phyloP scores from a whole-genome alignment of 352 stramenopile genomes.

The Phytophthora pistaciae region DNA sequence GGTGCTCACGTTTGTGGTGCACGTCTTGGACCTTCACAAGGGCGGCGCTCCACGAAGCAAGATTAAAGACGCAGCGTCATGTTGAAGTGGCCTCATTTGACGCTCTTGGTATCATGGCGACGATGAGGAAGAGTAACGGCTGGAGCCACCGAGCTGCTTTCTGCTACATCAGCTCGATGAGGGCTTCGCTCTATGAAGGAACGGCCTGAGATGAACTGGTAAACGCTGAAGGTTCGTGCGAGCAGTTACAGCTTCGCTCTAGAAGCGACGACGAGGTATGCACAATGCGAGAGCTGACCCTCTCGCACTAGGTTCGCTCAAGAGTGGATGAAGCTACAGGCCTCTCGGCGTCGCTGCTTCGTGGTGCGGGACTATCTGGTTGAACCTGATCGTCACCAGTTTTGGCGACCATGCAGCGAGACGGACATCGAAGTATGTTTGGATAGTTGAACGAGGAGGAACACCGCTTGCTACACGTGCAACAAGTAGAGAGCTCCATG shows the following conservation, averaged over 20 bases:
- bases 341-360: not conserved
- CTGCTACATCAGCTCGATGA: conserved; percentile 19
- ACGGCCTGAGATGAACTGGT: conserved; percentile 18
- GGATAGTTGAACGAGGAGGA: not conserved
- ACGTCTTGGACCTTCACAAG: not conserved
- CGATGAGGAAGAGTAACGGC: not conserved
- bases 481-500: conserved; percentile 11
- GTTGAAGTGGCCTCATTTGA: conserved; percentile 26
- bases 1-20: conserved; percentile 3
- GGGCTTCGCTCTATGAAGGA: not conserved
- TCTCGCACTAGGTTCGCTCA: conserved; percentile 1
- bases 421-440: conserved; percentile 28
- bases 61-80: conserved; percentile 12
- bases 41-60: not conserved
- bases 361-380: not conserved
- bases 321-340: not conserved
- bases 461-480: conserved; percentile 5
- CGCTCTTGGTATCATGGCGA: not conserved
- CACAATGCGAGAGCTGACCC: conserved; percentile 25
- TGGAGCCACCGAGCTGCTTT: conserved; percentile 22
- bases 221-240: conserved; percentile 2
- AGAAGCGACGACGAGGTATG: conserved; percentile 20
- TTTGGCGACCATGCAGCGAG: conserved; percentile 7
- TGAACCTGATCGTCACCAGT: conserved; percentile 13
- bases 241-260: conserved; percentile 3